phyloP scores from a whole-genome alignment of 768 basidiomycete species.

The Naganishia friedmannii region DNA sequence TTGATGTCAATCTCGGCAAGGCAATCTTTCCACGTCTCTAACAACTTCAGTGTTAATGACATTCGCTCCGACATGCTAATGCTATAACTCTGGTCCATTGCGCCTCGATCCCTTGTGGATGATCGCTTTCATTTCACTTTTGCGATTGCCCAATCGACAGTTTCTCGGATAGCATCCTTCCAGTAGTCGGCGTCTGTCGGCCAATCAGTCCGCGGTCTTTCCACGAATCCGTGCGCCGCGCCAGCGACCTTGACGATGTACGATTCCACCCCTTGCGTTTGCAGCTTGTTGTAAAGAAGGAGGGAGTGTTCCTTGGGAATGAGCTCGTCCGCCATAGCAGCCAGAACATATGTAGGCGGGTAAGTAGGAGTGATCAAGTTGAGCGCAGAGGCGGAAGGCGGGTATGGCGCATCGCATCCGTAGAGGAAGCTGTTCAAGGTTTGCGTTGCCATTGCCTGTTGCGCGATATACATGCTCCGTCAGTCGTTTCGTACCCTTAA shows the following conservation, averaged over 20 bases:
- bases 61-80: too few relatives aligned
- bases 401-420: slow-evolving; percentile 17
- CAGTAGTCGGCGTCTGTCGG: slow-evolving; percentile 6
- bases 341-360: slow-evolving; percentile 26
- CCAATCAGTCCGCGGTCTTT: slow-evolving; percentile 3
- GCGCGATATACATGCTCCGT: background rate
- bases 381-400: background rate
- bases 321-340: slow-evolving; percentile 25
- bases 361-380: slow-evolving; percentile 18
- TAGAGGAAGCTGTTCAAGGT: slow-evolving; percentile 17
- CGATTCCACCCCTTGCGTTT: slow-evolving; percentile 21
- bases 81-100: too few relatives aligned
- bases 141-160: slow-evolving; percentile 10
- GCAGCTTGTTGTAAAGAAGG: slow-evolving; percentile 15
- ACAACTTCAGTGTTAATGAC: too few relatives aligned
- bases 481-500: background rate
- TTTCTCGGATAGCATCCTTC: background rate
- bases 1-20: too few relatives aligned
- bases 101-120: too few relatives aligned
- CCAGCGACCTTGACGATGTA: slow-evolving; percentile 7
- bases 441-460: slow-evolving; percentile 11
- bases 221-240: slow-evolving; percentile 9
- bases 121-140: background rate
- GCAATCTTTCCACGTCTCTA: too few relatives aligned
- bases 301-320: slow-evolving; percentile 22